Evolutionary conservation across 192 early-diverging fungal species (phyloP), one percentile per base, ranked within the genome.

Genomic region (Phlyctochytrium arcticum): DNA sequence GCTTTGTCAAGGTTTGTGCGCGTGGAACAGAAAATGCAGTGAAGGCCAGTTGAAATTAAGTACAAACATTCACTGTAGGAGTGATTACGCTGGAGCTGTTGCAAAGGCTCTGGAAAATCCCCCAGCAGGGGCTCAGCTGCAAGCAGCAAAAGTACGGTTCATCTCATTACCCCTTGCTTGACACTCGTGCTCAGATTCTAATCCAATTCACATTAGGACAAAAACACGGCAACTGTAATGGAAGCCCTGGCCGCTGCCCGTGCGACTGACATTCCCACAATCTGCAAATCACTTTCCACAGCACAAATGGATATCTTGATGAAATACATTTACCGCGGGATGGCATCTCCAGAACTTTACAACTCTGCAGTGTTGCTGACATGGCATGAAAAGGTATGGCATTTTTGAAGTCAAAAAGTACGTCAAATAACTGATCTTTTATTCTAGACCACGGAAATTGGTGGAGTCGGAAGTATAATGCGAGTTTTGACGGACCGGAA

Each of bases 321-420:
- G 73, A 95, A 93, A 75, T 98, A 94, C 74, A 78, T 98, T 29
- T 96, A 96, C 77, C 82, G 89, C 26, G 94, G 92, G 17, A 81
- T 98, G 87, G 88, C 87, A 6, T 76, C 75, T 21, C 96, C 96
- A 2, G 91, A 92, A 19, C 67, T 75, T 49, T 93, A 82, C 62
- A 94, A 93, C 62, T 89, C 92, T 48, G 86, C 86, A 12, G 80
- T 92, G 49, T 67, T 98, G 59, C 75, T 98, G 59, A 78, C 80
- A 60, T 98, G 94, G 94, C 96, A 98, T 64, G 94, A 98, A 62
- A 92, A 95, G 78, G 89, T 95, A 69, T 5, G 48, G 35, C 12
- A 54, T 15, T 44, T 2, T 2, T 2, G 12, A 19, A 1, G 15
- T 2, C 12, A 0, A 44, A n/a, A 12, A 47, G 8, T 1, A 63